A percentile compares a stretch with the other conserved stretches of the same genome.
Evolutionary conservation across 805 yeast species (phyloP).

Genomic region (Sugiyamaella americana): DNA sequence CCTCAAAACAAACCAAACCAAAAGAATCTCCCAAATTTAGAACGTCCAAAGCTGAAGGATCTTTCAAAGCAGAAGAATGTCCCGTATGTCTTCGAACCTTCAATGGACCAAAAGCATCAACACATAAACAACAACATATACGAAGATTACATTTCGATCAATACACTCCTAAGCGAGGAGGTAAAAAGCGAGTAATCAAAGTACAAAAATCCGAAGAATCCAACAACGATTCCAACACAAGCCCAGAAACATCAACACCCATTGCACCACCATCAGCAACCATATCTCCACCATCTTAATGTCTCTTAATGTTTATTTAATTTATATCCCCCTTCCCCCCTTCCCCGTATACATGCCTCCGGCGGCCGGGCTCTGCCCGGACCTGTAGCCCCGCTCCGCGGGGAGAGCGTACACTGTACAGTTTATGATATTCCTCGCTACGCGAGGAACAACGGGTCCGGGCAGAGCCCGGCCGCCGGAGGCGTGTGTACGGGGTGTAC

Average conservation of each 20-base stretch:
- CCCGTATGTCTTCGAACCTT: slow-evolving; percentile 40
- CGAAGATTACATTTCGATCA: slow-evolving; percentile 41
- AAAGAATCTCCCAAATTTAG: slow-evolving; percentile 6
- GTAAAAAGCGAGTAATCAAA: slow-evolving; percentile 33
- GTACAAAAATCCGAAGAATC: too few relatives aligned
- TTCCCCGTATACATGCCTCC: too few relatives aligned
- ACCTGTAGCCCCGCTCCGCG: too few relatives aligned
- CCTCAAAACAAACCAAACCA: not conserved
- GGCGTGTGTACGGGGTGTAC: too few relatives aligned
- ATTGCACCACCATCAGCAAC: not conserved
- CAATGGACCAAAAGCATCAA: slow-evolving; percentile 43
- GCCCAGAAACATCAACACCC: not conserved
- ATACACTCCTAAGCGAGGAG: slow-evolving; percentile 43
- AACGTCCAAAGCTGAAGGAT: slow-evolving; percentile 6
- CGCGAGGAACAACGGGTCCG: not conserved
- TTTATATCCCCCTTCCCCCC: too few relatives aligned
- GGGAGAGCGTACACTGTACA: too few relatives aligned
- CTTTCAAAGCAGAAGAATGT: slow-evolving; percentile 34
- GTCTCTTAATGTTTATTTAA: too few relatives aligned
- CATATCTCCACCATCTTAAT: not conserved
- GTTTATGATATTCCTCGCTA: too few relatives aligned
- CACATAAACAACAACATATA: slow-evolving; percentile 46
- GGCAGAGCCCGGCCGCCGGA: not conserved
- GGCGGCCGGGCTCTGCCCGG: too few relatives aligned
- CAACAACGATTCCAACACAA: not conserved